Evolutionary conservation across 768 basidiomycete genomes (phyloP).

Genomic region (Auricularia auricula-judae): DNA sequence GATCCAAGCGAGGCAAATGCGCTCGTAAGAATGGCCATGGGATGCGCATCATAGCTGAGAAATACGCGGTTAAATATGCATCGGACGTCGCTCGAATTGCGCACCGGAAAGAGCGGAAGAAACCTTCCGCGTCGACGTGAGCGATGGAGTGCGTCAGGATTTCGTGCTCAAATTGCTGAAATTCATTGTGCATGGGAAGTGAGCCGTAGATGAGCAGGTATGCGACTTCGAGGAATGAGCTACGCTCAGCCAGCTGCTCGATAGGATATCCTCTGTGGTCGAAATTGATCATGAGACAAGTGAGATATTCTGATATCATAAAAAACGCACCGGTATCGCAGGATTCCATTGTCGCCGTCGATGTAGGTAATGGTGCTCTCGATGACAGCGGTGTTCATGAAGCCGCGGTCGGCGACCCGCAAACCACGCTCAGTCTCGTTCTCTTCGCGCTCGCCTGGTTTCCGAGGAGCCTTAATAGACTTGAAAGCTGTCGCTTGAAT

Average conservation of each 20-base stretch:
- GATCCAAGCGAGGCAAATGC: constrained; percentile 83
- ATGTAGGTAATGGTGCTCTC: constrained; percentile 66
- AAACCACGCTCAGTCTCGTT: constrained; percentile 77
- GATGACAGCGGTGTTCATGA: constrained; percentile 35
- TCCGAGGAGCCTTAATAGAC: constrained; percentile 46
- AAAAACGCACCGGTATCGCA: constrained; percentile 58
- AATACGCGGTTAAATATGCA: not conserved
- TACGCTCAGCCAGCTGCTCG: constrained; percentile 75
- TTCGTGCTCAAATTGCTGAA: constrained; percentile 55
- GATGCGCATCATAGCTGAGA: constrained; percentile 79
- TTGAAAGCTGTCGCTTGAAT: constrained; percentile 78
- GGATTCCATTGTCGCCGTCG: constrained; percentile 77
- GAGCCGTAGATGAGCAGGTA: constrained; percentile 86
- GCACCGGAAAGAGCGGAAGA: constrained; percentile 59
- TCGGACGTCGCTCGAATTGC: constrained; percentile 2
- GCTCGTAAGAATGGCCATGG: constrained; percentile 82
- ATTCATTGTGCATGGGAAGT: constrained; percentile 50
- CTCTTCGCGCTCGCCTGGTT: constrained; percentile 57
- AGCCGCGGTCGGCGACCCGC: constrained; percentile 22
- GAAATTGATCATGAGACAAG: not conserved
- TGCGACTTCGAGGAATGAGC: constrained; percentile 70
- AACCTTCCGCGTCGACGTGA: constrained; percentile 57
- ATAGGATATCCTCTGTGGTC: constrained; percentile 74
- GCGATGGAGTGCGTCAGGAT: constrained; percentile 65
- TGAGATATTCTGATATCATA: not conserved